phyloP scores from a whole-genome alignment of 306 rosid species.

The Mimosa pudica region DNA sequence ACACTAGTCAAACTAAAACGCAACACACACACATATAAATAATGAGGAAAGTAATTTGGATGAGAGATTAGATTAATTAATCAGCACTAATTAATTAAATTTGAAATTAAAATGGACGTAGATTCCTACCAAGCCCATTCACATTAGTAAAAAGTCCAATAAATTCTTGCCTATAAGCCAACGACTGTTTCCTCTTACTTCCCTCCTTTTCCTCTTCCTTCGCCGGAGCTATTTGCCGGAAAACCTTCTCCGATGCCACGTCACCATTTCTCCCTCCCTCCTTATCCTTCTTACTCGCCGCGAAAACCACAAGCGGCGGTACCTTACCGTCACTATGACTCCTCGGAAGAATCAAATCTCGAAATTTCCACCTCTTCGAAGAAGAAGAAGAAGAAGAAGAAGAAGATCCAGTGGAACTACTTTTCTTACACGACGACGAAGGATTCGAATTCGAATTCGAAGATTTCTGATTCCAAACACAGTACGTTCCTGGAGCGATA shows the following conservation, averaged over 20 bases:
- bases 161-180: slow-evolving; percentile 46
- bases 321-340: slow-evolving; percentile 62
- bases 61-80: not conserved
- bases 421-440: slow-evolving; percentile 42
- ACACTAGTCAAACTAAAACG: not conserved
- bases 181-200: slow-evolving; percentile 35
- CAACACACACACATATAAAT: not conserved
- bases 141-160: slow-evolving; percentile 55
- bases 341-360: slow-evolving; percentile 49
- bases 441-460: not conserved
- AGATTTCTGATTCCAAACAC: slow-evolving; percentile 69
- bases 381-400: slow-evolving; percentile 46
- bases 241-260: too few relatives aligned
- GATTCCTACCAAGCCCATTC: slow-evolving; percentile 50
- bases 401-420: slow-evolving; percentile 49
- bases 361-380: slow-evolving; percentile 75
- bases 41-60: not conserved
- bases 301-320: slow-evolving; percentile 16
- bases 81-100: not conserved
- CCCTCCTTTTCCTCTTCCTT: slow-evolving; percentile 28
- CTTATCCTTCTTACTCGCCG: slow-evolving; percentile 31
- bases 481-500: slow-evolving; percentile 52
- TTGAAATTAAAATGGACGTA: slow-evolving; percentile 45
- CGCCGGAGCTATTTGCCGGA: not conserved
- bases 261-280: too few relatives aligned